These are phyloP conservation scores for Reticulascus tulasneorum DNA, from an alignment of 2,329 filamentous ascomycete species.

Conservation along the genomic window DNA sequence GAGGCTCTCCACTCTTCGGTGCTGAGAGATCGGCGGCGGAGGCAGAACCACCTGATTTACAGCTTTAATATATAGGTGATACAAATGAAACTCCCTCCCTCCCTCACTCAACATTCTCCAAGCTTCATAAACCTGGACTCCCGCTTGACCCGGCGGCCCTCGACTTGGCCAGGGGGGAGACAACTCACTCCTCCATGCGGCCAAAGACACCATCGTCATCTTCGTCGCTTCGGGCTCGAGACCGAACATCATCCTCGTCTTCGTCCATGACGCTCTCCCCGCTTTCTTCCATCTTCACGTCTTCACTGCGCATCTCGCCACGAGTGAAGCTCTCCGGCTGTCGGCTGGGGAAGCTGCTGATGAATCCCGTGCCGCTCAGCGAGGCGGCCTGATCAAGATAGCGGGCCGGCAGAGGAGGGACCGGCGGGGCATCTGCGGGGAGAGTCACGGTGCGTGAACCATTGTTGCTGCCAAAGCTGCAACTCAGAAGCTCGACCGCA, in stretches of 20 bases:
- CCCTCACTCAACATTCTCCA: not conserved
- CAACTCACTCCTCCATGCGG: constrained; percentile 79
- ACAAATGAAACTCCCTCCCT: constrained; percentile 44
- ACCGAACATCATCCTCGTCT: constrained; percentile 60
- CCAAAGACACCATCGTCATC: constrained; percentile 96
- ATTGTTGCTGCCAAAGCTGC: constrained; percentile 77
- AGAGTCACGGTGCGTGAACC: constrained; percentile 62
- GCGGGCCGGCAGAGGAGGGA: constrained; percentile 79
- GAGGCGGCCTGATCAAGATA: constrained; percentile 62
- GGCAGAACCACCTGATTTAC: constrained; percentile 52
- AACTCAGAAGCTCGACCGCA: constrained; percentile 84
- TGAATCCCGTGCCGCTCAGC: constrained; percentile 58
- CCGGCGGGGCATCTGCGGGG: constrained; percentile 73
- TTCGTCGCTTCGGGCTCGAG: constrained; percentile 69
- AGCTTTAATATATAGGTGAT: constrained; percentile 36
- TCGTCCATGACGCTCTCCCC: constrained; percentile 62
- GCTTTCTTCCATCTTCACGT: constrained; percentile 67
- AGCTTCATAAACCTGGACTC: not conserved
- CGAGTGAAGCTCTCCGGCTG: constrained; percentile 64
- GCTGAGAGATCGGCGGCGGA: constrained; percentile 61
- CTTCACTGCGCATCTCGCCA: constrained; percentile 49
- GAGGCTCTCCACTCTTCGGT: constrained; percentile 63
- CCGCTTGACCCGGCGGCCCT: not conserved
- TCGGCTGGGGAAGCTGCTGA: constrained; percentile 58
- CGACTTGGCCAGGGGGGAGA: no score